Evolutionary conservation across 495 filamentous ascomycete species (phyloP).

Genomic region (Aspergillus sclerotiicarbonarius): DNA sequence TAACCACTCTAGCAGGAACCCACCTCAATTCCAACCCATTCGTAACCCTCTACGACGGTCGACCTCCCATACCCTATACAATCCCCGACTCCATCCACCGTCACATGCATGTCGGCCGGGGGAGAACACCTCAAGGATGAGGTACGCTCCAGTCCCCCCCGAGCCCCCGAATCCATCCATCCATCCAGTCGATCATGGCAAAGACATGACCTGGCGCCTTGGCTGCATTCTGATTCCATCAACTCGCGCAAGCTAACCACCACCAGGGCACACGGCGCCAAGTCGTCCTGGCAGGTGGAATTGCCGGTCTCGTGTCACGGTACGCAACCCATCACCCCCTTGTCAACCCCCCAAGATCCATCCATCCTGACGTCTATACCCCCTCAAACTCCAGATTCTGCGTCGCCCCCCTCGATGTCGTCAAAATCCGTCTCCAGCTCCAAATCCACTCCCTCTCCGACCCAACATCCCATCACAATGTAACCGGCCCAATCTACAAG

Average conservation of each 20-base stretch:
- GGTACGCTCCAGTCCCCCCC: constrained; percentile 39
- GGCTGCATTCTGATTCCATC: not conserved
- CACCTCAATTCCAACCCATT: no score
- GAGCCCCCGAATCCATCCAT: not conserved
- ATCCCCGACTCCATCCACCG: not conserved
- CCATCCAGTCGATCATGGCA: not conserved
- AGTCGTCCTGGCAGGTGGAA: constrained; percentile 78
- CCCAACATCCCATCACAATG: constrained; percentile 51
- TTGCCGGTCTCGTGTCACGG: constrained; percentile 87
- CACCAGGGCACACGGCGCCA: constrained; percentile 75
- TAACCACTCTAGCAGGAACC: no score
- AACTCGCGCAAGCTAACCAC: not conserved
- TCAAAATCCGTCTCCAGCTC: constrained; percentile 95
- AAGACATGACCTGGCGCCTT: not conserved
- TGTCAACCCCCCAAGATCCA: not conserved
- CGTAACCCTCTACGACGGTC: no score
- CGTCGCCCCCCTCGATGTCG: constrained; percentile 88
- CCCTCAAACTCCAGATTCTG: constrained; percentile 59
- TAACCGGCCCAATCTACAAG: constrained; percentile 67
- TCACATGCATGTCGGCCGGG: constrained; percentile 69
- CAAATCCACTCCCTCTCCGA: constrained; percentile 79
- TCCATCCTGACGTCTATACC: not conserved
- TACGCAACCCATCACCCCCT: constrained; percentile 24
- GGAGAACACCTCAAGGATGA: constrained; percentile 86
- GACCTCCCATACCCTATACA: no score